A percentile compares a stretch with the other conserved stretches of the same genome.
Conservation (phyloP, 1,284 basidiomycete species). For the Ustilago loliicola region DNA sequence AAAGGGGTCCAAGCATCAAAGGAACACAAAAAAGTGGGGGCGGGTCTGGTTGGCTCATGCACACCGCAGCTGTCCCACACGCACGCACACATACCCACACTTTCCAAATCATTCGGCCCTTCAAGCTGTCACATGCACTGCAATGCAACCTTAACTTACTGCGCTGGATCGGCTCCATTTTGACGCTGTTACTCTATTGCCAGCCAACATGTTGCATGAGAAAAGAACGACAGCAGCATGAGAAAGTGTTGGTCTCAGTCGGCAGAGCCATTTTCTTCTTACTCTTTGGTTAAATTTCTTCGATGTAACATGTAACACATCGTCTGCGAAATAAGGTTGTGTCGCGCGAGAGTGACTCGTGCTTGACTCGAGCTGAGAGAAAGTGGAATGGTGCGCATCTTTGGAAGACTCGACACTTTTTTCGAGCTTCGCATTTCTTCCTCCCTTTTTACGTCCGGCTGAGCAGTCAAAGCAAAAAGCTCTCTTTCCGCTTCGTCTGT, state of each 20-base stretch:
- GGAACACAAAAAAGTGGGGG: not conserved
- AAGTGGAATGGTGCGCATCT: not conserved
- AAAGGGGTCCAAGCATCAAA: constrained; percentile 14
- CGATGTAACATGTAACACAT: constrained; percentile 3
- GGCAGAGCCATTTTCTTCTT: not conserved
- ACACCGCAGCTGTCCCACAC: not conserved
- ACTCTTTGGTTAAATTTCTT: not conserved
- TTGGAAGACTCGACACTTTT: constrained; percentile 1
- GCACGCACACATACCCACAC: not conserved
- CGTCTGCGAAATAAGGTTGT: not conserved
- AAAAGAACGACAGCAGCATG: not conserved
- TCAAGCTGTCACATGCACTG: not conserved
- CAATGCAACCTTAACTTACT: not conserved
- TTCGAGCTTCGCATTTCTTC: not conserved
- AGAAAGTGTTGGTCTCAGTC: constrained; percentile 11
- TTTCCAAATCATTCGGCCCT: not conserved
- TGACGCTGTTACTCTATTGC: not conserved
- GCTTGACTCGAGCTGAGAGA: not conserved
- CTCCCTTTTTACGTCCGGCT: constrained; percentile 6
- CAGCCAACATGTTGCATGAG: not conserved
- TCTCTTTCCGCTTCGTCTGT: not conserved
- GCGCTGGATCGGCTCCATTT: not conserved
- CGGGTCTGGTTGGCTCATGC: not conserved
- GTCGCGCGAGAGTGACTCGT: constrained; percentile 9
- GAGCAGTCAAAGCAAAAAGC: constrained; percentile 2